phyloP scores from a whole-genome alignment of 192 early-diverging fungal genomes.

The Funneliformis geosporum region DNA sequence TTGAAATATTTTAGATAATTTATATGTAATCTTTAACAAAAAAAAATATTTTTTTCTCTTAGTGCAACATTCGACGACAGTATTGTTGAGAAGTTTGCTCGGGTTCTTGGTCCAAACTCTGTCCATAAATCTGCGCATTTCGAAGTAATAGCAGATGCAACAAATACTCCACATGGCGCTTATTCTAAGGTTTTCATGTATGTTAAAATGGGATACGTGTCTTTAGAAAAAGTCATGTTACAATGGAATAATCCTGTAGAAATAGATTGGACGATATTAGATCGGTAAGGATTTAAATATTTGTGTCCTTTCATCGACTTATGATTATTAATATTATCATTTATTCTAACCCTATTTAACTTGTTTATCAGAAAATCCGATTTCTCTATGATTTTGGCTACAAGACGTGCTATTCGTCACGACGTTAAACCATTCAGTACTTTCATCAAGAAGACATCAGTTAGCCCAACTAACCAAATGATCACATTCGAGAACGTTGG shows the following conservation, averaged over 20 bases:
- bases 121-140: slow-evolving; percentile 31
- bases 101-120: neutral
- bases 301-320: neutral
- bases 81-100: neutral
- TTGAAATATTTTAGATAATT: too few species aligned
- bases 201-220: slow-evolving; percentile 37
- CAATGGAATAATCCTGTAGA: slow-evolving; percentile 33
- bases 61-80: neutral
- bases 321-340: neutral
- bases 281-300: slow-evolving; percentile 1
- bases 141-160: slow-evolving; percentile 43
- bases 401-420: slow-evolving; percentile 30
- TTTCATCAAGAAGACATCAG: slow-evolving; percentile 46
- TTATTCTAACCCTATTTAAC: neutral
- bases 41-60: neutral
- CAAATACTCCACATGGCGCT: slow-evolving; percentile 38
- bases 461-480: slow-evolving; percentile 22
- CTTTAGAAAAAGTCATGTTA: slow-evolving; percentile 40
- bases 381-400: slow-evolving; percentile 37
- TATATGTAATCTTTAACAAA: neutral
- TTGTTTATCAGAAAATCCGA: slow-evolving; percentile 39
- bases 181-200: slow-evolving; percentile 40
- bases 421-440: slow-evolving; percentile 48
- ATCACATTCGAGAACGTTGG: slow-evolving; percentile 46
- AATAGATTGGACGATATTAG: slow-evolving; percentile 37